Base-by-base conservation (phyloP, 148 eudicot genomes). In the Bassia scoparia region DNA sequence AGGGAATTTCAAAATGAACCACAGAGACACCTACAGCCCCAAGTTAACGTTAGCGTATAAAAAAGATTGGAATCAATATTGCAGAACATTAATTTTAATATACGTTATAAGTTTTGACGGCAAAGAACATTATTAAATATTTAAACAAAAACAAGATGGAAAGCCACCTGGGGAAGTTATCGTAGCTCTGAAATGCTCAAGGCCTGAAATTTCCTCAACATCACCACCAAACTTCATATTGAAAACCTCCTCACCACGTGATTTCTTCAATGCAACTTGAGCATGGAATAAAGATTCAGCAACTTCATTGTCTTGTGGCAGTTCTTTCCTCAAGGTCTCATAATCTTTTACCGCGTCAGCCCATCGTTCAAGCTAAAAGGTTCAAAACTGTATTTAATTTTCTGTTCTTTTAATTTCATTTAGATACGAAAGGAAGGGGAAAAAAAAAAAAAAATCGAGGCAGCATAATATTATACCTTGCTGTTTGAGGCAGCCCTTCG, bases 231-330 rank as follows among this genome's bases (percentile, higher is more conserved):
- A 87, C 65, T 88, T 93, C 97, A 90, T 72, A 74, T 89, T 89
- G 70, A 52, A 70, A 41, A 89, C 91, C 23, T 87, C 95, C 80
- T 90, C 97, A 67, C 93, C 91, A 16, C 83, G 86, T 21, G 91
- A 88, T 84, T 89, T 91, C 84, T 77, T 91, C 79, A 91, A 78
- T 50, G 91, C 88, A 73, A 89, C 89, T 88, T 91, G 91, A 20
- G 96, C 93, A 65, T 89, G 93, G 71, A 89, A 91, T 67, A 88
- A 81, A 49, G 92, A 84, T 74, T 94, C 97, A 16, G 97, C 98
- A 78, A 94, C 82, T 71, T 88, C 96, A 1, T 78, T 84, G 80
- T 91, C 89, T 60, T 84, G 49, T 26, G 98, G 98, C 65, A 81
- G 86, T 70, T 81, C 85, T 81, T 67, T 86, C 63, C 89, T 89